Conservation (phyloP, 495 filamentous ascomycete genomes). For the Xylaria scruposa region DNA sequence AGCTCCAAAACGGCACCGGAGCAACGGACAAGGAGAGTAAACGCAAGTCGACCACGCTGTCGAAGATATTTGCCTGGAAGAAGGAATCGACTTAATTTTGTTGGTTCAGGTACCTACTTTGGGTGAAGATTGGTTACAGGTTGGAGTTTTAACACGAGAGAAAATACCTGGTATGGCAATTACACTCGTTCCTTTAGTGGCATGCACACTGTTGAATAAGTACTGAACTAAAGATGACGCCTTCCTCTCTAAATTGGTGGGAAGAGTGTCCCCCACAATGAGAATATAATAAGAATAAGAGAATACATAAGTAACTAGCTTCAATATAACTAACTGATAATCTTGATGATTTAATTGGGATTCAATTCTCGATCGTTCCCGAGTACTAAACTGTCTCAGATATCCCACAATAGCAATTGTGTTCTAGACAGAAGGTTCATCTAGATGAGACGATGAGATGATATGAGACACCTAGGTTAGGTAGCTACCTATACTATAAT, state of each 20-base stretch:
- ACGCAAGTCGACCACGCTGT: slow-evolving; percentile 33
- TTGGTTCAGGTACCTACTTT: not conserved
- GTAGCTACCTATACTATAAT: too few species aligned
- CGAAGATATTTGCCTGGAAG: slow-evolving; percentile 39
- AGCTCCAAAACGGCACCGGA: slow-evolving; percentile 7
- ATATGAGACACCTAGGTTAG: too few species aligned
- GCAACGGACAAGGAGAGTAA: slow-evolving; percentile 28
- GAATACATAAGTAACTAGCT: not conserved
- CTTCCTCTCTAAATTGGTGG: not conserved
- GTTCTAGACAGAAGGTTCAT: not conserved
- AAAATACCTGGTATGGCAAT: not conserved
- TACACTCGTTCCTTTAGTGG: not conserved
- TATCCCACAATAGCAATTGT: not conserved
- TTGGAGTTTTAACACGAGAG: not conserved
- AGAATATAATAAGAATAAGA: not conserved
- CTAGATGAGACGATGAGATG: too few species aligned
- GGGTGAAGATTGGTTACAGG: not conserved
- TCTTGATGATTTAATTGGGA: not conserved
- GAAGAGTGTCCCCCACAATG: too few species aligned
- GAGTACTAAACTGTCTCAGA: not conserved
- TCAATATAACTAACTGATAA: not conserved
- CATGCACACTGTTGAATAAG: not conserved
- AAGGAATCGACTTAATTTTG: slow-evolving; percentile 24
- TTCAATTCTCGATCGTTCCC: not conserved
- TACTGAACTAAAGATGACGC: not conserved